Percentiles rank a stretch among this genome's conserved stretches.
Conservation (phyloP, 495 filamentous ascomycete species). For the Mycothermus thermophilus region DNA sequence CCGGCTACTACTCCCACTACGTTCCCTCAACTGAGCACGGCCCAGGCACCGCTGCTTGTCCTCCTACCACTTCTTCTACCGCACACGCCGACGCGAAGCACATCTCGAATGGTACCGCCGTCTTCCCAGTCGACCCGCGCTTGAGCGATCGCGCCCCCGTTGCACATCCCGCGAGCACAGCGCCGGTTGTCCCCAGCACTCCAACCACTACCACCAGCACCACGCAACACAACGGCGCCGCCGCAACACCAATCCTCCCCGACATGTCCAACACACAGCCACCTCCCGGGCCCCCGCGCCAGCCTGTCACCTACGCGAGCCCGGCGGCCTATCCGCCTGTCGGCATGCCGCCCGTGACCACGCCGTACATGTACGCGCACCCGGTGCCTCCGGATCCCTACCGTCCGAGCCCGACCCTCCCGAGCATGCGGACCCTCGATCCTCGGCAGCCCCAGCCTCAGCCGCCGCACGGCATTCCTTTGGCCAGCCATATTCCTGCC, state of each 20-base stretch:
- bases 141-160: conserved; percentile 8
- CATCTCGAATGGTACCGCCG: conserved; percentile 8
- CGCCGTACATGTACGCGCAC: conserved; percentile 44
- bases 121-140: conserved; percentile 8
- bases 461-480: conserved; percentile 19
- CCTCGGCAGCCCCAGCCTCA: conserved; percentile 20
- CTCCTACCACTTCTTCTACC: conserved; percentile 6
- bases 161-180: conserved; percentile 3
- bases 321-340: conserved; percentile 39
- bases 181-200: conserved; percentile 3
- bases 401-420: conserved; percentile 39
- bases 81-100: conserved; percentile 7
- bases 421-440: conserved; percentile 50
- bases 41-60: too few species aligned
- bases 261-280: conserved; percentile 39
- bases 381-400: conserved; percentile 14
- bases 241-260: conserved; percentile 10
- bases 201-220: background rate
- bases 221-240: conserved; percentile 16
- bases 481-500: conserved; percentile 23
- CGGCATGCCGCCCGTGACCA: conserved; percentile 36
- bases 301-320: conserved; percentile 40
- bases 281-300: conserved; percentile 30
- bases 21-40: too few species aligned
- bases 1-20: background rate